Conservation (phyloP, 2,329 filamentous ascomycete genomes). For the Aureobasidium mangrovei region DNA sequence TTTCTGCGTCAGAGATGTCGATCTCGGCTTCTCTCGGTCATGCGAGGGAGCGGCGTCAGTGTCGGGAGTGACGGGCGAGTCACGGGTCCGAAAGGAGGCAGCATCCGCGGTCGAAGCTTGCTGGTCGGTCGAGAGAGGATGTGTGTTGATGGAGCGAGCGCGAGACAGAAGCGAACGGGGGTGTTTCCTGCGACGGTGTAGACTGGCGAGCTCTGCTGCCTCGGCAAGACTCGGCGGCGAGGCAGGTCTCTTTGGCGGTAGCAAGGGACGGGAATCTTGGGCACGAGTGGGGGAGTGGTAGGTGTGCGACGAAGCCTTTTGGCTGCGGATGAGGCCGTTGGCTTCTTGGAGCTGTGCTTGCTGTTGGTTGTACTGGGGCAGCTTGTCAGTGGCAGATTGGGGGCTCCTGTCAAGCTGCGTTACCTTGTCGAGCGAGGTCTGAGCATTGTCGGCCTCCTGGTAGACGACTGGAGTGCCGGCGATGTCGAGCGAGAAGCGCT, state of each 20-base stretch:
- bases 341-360: constrained; percentile 14
- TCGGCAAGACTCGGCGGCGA: constrained; percentile 43
- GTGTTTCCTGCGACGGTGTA: constrained; percentile 43
- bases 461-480: constrained; percentile 54
- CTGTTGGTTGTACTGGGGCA: constrained; percentile 14
- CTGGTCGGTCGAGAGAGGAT: background rate
- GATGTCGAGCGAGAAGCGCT: constrained; percentile 66
- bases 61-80: constrained; percentile 27
- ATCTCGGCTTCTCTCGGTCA: background rate
- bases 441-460: constrained; percentile 51
- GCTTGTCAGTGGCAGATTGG: background rate
- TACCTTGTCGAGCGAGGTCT: constrained; percentile 47
- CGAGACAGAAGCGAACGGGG: constrained; percentile 32
- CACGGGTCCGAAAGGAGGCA: background rate
- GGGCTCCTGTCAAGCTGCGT: constrained; percentile 16
- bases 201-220: constrained; percentile 40
- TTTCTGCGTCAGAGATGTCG: constrained; percentile 1
- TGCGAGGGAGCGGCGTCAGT: constrained; percentile 20
- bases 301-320: background rate
- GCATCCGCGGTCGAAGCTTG: background rate
- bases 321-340: constrained; percentile 5
- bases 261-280: background rate
- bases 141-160: constrained; percentile 17
- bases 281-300: constrained; percentile 2
- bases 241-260: constrained; percentile 3